Evolutionary conservation across 495 filamentous ascomycete genomes (phyloP).

Genomic region (Talaromyces adpressus): DNA sequence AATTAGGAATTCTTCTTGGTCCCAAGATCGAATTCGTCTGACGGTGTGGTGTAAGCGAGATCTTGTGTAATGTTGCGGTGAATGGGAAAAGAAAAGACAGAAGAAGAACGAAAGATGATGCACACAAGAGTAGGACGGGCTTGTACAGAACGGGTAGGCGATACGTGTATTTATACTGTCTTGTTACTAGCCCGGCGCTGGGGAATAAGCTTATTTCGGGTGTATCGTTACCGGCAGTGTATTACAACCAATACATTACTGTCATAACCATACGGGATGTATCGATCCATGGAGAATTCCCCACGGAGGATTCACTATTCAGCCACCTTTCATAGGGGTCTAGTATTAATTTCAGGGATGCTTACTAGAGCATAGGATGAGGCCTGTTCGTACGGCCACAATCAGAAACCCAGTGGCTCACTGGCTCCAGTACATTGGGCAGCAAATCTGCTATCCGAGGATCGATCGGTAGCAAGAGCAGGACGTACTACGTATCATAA

Average conservation of each 20-base stretch:
- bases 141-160: not conserved
- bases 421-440: not conserved
- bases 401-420: not conserved
- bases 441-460: not conserved
- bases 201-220: not conserved
- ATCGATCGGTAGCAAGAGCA: too few relatives aligned
- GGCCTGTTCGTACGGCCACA: not conserved
- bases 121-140: not conserved
- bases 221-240: not conserved
- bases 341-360: too few relatives aligned
- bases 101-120: not conserved
- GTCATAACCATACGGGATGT: not conserved
- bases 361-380: not conserved
- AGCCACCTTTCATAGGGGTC: not conserved
- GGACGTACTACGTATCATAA: too few relatives aligned
- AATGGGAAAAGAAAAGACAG: not conserved
- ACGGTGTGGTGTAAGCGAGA: not conserved
- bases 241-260: not conserved
- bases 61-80: constrained; percentile 1
- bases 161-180: not conserved
- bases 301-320: not conserved
- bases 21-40: not conserved
- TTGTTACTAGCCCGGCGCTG: not conserved
- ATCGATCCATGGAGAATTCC: not conserved
- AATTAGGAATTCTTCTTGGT: not conserved